Percentiles rank a stretch among this genome's conserved stretches.
These are phyloP conservation scores for Hibiscus syriacus DNA, from an alignment of 345 rosid species.

Conservation along the genomic window DNA sequence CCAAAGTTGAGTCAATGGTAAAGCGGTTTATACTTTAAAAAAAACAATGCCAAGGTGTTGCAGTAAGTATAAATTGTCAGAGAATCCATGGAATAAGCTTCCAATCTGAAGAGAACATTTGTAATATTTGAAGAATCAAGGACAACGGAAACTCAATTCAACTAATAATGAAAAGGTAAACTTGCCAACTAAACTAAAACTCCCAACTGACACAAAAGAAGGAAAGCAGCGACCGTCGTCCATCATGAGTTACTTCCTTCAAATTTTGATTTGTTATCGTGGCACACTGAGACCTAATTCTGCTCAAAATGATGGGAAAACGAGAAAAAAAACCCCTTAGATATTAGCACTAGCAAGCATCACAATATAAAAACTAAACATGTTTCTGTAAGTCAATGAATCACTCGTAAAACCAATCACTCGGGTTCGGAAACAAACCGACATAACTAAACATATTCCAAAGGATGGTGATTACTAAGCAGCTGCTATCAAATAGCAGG, in stretches of 20 bases:
- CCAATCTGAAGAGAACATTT: neutral
- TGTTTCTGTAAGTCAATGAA: neutral
- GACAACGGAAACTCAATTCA: neutral
- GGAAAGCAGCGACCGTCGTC: slow-evolving; percentile 1
- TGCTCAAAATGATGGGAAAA: slow-evolving; percentile 21
- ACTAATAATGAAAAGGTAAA: neutral
- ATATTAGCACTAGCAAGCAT: slow-evolving; percentile 8
- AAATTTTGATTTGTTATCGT: slow-evolving; percentile 38
- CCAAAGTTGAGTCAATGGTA: neutral
- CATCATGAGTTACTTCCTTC: slow-evolving; percentile 13
- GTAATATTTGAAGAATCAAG: neutral
- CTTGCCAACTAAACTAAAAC: neutral
- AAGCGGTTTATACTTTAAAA: neutral
- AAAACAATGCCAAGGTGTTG: neutral
- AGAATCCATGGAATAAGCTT: neutral
- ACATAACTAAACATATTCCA: neutral
- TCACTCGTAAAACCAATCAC: neutral
- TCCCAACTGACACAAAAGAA: neutral
- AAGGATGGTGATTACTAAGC: neutral
- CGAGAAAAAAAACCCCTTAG: neutral
- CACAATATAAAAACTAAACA: neutral
- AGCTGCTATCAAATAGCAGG: neutral
- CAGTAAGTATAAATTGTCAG: neutral
- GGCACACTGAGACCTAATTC: slow-evolving; percentile 74
- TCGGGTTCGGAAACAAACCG: neutral